phyloP scores from a whole-genome alignment of 768 basidiomycete species.

The Auricularia sp. region DNA sequence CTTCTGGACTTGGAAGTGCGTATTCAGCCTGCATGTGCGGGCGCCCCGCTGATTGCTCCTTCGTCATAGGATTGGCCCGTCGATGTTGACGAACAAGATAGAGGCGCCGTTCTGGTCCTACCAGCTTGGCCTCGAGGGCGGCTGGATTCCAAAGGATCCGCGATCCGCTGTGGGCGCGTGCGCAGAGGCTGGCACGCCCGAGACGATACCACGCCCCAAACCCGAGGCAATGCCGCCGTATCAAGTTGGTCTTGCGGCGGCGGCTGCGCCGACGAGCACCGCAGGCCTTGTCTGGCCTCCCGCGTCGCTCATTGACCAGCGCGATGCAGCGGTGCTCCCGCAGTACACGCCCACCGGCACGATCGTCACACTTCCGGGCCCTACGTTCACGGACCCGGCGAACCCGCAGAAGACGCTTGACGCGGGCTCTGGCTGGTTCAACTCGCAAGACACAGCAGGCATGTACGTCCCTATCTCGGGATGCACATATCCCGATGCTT shows the following conservation, averaged over 20 bases:
- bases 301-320: constrained; percentile 44
- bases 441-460: constrained; percentile 55
- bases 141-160: constrained; percentile 91
- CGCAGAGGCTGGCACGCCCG: constrained; percentile 41
- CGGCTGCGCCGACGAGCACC: constrained; percentile 46
- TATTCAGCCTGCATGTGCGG: not conserved
- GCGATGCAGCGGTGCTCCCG: constrained; percentile 31
- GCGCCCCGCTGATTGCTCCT: not conserved
- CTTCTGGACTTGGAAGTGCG: constrained; percentile 95
- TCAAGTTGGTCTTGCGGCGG: constrained; percentile 68
- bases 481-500: constrained; percentile 79
- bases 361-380: constrained; percentile 54
- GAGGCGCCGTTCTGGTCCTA: constrained; percentile 74
- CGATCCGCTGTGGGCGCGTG: constrained; percentile 70
- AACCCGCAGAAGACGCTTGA: constrained; percentile 12
- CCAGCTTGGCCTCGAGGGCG: constrained; percentile 77
- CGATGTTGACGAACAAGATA: not conserved
- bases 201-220: constrained; percentile 17
- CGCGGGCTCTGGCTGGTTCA: constrained; percentile 60
- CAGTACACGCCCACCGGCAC: constrained; percentile 64
- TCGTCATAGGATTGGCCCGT: not conserved
- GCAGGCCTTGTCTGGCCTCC: constrained; percentile 62
- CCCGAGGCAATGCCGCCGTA: constrained; percentile 46
- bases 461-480: constrained; percentile 54
- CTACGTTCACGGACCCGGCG: constrained; percentile 43